These are phyloP conservation scores for Sonneratia caseolaris DNA, from an alignment of 345 rosid genomes.

Conservation along the genomic window DNA sequence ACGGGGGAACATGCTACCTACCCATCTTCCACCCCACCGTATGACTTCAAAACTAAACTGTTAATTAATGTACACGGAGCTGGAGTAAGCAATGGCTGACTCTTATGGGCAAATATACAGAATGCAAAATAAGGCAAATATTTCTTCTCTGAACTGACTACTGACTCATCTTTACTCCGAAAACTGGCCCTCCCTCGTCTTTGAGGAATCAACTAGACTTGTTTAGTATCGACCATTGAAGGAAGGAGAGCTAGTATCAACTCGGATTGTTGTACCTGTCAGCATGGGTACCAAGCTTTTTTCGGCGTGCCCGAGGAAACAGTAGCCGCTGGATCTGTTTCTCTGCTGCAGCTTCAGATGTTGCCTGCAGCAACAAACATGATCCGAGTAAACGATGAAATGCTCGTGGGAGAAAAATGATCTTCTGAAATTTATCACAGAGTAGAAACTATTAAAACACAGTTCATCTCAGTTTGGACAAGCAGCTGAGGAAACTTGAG, in stretches of 20 bases:
- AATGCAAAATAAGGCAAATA: neutral
- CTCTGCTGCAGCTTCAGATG: constrained; percentile 63
- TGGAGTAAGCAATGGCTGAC: neutral
- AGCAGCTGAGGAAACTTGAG: too few species aligned
- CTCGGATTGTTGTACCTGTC: constrained; percentile 18
- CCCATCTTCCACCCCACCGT: neutral
- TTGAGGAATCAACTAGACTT: neutral
- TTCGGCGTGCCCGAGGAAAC: constrained; percentile 70
- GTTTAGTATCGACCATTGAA: neutral
- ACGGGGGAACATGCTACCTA: neutral
- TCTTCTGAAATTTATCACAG: neutral
- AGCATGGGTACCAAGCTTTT: constrained; percentile 48
- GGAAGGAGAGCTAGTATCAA: neutral
- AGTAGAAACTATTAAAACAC: too few species aligned
- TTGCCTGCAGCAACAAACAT: constrained; percentile 33
- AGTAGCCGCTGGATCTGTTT: constrained; percentile 77
- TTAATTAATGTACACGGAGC: neutral
- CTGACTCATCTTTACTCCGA: neutral
- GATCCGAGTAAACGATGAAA: neutral
- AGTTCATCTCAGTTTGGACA: too few species aligned
- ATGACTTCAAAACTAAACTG: neutral
- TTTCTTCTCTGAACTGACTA: neutral
- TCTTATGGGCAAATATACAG: neutral
- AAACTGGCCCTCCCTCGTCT: neutral
- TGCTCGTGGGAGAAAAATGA: neutral